Base-by-base conservation (phyloP, 2,329 filamentous ascomycete genomes). In the Fusarium tanahbumbuense region DNA sequence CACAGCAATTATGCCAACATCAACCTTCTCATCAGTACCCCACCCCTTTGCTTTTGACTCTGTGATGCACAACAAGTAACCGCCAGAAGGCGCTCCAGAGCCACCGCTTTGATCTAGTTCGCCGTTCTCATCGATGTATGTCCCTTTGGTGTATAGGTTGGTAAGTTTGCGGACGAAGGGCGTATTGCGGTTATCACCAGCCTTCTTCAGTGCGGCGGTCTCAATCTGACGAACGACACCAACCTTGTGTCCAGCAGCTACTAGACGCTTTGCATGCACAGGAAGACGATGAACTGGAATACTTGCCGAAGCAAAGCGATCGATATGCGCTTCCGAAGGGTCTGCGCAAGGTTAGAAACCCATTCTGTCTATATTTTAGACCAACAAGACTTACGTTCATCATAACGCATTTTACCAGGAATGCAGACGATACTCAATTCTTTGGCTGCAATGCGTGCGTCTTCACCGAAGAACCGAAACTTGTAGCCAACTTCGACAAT, bases 401-500 rank as follows among this genome's bases (percentile, higher is more conserved):
- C 95, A 76, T 94, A 99, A 76, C 95, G 88, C 79, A 95, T 89
- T 77, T 98, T 98, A 37, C 96, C 96, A 0, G 96, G 95, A 73
- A 99, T 98, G 78, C 96, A 99, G 41, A 99, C 92, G 72, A 99
- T 98, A 64, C 93, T 92, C 50, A 99, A 85, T 78, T 95, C 93
- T 79, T 95, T 97, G 15, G 94, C 93, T 7, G 95, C 96, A 56
- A 89, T 88, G 56, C 94, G 88, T 11, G 96, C 96, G 82, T 99
- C 96, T 76, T 98, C 95, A 13, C 96, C 96, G 77, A 97, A 97
- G 83, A 99, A 97, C 34, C 92, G 91, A 81, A 97, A 99, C 78
- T 99, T 99, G 83, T 99, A 99, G 53, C 96, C 96, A 11, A 98
- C 96, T 78, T 99, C 95, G 55, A 98, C 90, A 15, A 98, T 92